Conservation (phyloP, 768 basidiomycete genomes). For the Psilocybe cyanescens region DNA sequence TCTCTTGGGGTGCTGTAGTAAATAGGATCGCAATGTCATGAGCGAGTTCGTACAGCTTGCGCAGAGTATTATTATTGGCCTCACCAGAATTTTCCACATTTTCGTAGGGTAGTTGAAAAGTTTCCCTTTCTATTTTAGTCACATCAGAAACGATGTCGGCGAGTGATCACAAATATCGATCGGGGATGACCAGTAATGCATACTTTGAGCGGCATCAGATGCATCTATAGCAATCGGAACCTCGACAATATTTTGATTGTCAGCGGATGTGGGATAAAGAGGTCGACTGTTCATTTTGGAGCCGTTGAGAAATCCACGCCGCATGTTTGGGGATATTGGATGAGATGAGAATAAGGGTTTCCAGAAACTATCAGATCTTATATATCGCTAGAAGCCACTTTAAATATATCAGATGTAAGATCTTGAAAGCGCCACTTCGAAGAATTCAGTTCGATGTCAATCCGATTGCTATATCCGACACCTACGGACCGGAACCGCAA, state of each 20-base stretch:
- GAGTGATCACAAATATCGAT: background rate
- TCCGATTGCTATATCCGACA: too few relatives aligned
- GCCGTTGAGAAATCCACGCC: constrained; percentile 29
- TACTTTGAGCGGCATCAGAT: background rate
- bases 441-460: too few relatives aligned
- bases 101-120: background rate
- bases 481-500: too few relatives aligned
- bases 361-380: too few relatives aligned
- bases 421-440: too few relatives aligned
- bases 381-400: too few relatives aligned
- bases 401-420: too few relatives aligned
- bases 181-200: background rate
- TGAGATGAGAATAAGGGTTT: background rate
- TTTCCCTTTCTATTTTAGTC: too few relatives aligned
- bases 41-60: too few relatives aligned
- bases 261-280: background rate
- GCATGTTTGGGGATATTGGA: constrained; percentile 17
- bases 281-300: constrained; percentile 18
- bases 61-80: background rate
- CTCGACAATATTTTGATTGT: background rate
- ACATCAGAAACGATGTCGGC: too few relatives aligned
- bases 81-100: constrained; percentile 7
- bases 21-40: background rate
- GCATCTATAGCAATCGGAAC: background rate
- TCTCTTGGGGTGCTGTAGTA: constrained; percentile 5